Percentiles rank a stretch among this genome's conserved stretches.
phyloP scores from a whole-genome alignment of 2,329 filamentous ascomycete species.

The Aspergillus chevalieri region DNA sequence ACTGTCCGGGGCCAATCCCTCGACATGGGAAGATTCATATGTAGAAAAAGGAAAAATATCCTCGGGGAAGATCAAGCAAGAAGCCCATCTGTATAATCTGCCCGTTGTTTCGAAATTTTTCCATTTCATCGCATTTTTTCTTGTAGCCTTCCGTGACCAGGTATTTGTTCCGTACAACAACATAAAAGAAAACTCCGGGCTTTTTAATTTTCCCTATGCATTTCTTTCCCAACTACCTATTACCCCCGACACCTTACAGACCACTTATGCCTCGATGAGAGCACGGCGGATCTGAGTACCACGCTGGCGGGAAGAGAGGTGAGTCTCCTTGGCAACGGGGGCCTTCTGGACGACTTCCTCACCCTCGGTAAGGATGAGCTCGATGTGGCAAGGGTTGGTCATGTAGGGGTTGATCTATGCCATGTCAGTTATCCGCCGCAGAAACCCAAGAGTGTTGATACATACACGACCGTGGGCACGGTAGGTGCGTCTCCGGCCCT shows the following conservation, averaged over 20 bases:
- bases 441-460: constrained; percentile 26
- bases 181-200: constrained; percentile 25
- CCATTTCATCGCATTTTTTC: constrained; percentile 9
- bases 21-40: too few relatives aligned
- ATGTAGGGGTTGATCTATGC: constrained; percentile 99
- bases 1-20: too few relatives aligned
- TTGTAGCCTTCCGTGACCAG: constrained; percentile 20
- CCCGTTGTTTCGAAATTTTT: constrained; percentile 3
- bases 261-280: constrained; percentile 51
- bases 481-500: constrained; percentile 99
- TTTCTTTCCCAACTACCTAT: constrained; percentile 22
- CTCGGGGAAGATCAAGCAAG: not conserved
- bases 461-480: constrained; percentile 99
- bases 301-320: constrained; percentile 88
- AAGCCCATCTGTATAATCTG: constrained; percentile 2
- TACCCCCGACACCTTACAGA: constrained; percentile 19
- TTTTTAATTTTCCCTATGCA: constrained; percentile 17
- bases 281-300: constrained; percentile 59
- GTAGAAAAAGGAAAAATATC: not conserved
- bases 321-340: constrained; percentile 56
- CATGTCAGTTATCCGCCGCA: not conserved
- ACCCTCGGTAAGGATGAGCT: constrained; percentile 97
- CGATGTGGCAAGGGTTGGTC: constrained; percentile 99
- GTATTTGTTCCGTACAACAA: constrained; percentile 27
- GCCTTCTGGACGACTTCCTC: constrained; percentile 95